phyloP scores from a whole-genome alignment of 139 green algal species.

The Tetraselmis chui region DNA sequence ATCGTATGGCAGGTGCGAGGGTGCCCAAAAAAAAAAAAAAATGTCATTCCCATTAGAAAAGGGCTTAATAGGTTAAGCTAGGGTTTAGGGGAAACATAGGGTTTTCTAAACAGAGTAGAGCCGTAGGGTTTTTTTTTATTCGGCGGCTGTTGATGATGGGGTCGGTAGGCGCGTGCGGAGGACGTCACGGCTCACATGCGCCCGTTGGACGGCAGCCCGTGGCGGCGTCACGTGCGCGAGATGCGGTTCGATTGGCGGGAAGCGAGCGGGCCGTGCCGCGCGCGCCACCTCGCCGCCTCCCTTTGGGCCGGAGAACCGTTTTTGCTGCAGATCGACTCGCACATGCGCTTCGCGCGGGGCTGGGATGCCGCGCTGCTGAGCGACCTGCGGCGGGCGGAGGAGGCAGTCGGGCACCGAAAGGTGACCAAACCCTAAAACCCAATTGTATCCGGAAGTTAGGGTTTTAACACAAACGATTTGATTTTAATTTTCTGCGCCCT shows the following conservation, averaged over 20 bases:
- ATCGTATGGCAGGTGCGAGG: constrained; percentile 73
- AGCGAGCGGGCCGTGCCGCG: constrained; percentile 60
- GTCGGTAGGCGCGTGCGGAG: neutral
- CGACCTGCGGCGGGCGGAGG: constrained; percentile 24
- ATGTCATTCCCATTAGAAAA: too few relatives aligned
- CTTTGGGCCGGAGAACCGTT: constrained; percentile 66
- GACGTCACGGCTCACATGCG: constrained; percentile 15
- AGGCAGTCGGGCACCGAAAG: constrained; percentile 1
- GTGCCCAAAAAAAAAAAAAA: too few relatives aligned
- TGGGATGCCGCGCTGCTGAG: constrained; percentile 35
- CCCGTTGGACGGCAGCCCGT: constrained; percentile 4
- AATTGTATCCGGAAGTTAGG: too few relatives aligned
- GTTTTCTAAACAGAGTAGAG: too few relatives aligned
- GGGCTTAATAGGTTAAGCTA: too few relatives aligned
- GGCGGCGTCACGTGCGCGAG: constrained; percentile 44
- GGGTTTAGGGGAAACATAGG: too few relatives aligned
- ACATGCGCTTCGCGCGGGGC: constrained; percentile 46
- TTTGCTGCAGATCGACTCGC: constrained; percentile 68
- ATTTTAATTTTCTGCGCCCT: too few relatives aligned
- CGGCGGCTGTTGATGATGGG: too few relatives aligned
- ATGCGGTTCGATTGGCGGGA: constrained; percentile 33
- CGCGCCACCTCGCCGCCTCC: constrained; percentile 41
- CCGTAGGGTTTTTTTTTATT: too few relatives aligned
- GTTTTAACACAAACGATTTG: too few relatives aligned
- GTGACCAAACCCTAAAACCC: too few relatives aligned